Percentiles rank a stretch among this genome's conserved stretches.
These are phyloP conservation scores for Podaxis sp. DNA, from an alignment of 768 basidiomycete species.

Conservation along the genomic window DNA sequence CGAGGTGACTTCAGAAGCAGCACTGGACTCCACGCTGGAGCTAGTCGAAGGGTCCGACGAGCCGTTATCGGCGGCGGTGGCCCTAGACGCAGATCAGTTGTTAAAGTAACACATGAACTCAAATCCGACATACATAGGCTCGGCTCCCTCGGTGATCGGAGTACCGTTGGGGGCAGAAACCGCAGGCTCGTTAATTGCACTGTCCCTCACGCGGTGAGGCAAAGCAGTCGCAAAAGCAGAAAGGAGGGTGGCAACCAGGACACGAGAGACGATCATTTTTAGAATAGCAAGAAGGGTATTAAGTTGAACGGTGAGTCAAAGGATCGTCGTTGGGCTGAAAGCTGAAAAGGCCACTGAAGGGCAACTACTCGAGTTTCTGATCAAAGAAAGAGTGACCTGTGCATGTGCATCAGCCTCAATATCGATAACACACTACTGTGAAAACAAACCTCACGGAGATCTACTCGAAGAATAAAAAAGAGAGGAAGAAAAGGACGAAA, in stretches of 20 bases:
- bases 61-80: slow-evolving; percentile 4
- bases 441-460: slow-evolving; percentile 53
- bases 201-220: slow-evolving; percentile 43
- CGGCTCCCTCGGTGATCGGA: slow-evolving; percentile 39
- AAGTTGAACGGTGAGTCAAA: slow-evolving; percentile 46
- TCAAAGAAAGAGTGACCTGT: slow-evolving; percentile 70
- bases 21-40: slow-evolving; percentile 7
- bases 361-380: slow-evolving; percentile 54
- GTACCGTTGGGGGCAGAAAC: slow-evolving; percentile 51
- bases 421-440: slow-evolving; percentile 7
- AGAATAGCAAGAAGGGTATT: slow-evolving; percentile 35
- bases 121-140: slow-evolving; percentile 33
- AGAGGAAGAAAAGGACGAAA: slow-evolving; percentile 37
- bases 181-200: slow-evolving; percentile 35
- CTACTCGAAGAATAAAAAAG: slow-evolving; percentile 58
- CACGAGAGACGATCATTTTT: slow-evolving; percentile 63
- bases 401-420: slow-evolving; percentile 8
- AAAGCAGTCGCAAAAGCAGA: slow-evolving; percentile 51
- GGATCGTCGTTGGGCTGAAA: slow-evolving; percentile 40
- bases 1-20: neutral
- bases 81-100: neutral
- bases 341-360: slow-evolving; percentile 64
- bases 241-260: slow-evolving; percentile 55
- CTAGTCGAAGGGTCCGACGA: slow-evolving; percentile 1
- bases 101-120: neutral